Base-by-base conservation (phyloP, 176 grass and related monocot genomes). In the Oropetium thomaeum region DNA sequence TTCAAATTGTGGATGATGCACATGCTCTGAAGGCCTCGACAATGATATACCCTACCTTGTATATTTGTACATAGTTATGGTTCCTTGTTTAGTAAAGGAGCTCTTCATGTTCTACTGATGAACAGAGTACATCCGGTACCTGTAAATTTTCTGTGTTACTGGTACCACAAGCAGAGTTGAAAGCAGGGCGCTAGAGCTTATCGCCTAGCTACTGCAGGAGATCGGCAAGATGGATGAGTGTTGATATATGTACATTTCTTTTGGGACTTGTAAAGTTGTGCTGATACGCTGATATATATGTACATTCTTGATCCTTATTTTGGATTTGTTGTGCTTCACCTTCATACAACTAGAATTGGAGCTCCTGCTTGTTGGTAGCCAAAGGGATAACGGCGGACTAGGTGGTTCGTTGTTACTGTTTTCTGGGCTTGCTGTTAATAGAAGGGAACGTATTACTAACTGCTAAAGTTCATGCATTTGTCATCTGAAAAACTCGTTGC, bases 1-100 rank as follows among this genome's bases (percentile, higher is more conserved):
- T 86, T 85, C 71, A 98, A 92, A 74, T 80, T 92, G 44, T 98
- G 95, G 95, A 89, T 98, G 82, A 77, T 85, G 27, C 92, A 87
- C 79, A 93, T 93, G 91, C 83, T 98, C 65, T 97, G 83, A 90
- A 65, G 39, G 64, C 34, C 59, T 71, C 37, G 57, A 37, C 12
- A 26, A 2, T 80, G 55, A 44, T 69, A 57, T 37, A 72, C 63
- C 25, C 53, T 43, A 22, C 44, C 12, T 82, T 67, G 48, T 80
- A 65, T 62, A 59, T 87, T n/a, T 74, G 74, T 82, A 48, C 48
- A 78, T 65, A 66, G 54, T 41, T 71, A 58, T 44, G 72, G 71
- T 81, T 86, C 79, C 55, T 70, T 77, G 76, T 82, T 71, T 82
- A 82, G 30, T 38, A 71, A 65, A 31, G 40, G 58, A 77, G 58